Percentiles rank a stretch among this genome's conserved stretches.
phyloP scores from a whole-genome alignment of 176 grass and related monocot species.

The Oryza meyeriana region DNA sequence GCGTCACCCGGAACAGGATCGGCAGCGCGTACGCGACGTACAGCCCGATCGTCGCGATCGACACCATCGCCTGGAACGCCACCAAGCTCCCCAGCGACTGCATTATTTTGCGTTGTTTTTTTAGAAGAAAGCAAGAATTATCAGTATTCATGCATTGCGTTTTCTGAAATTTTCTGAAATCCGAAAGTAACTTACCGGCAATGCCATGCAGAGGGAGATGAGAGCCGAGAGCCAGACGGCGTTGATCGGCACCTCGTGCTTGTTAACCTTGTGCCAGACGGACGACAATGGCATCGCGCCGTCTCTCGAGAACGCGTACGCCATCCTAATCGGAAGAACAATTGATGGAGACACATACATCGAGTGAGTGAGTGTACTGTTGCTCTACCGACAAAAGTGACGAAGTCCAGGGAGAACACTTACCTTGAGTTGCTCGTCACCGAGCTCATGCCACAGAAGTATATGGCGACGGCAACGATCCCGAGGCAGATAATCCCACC shows the following conservation, averaged over 20 bases:
- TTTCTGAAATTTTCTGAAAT: not conserved
- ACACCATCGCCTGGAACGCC: conserved; percentile 99
- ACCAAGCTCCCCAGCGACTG: conserved; percentile 89
- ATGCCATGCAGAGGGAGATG: conserved; percentile 74
- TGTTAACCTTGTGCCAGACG: conserved; percentile 91
- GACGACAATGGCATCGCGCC: conserved; percentile 91
- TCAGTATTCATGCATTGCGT: too few relatives aligned
- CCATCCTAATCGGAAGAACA: conserved; percentile 51
- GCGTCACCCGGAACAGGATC: conserved; percentile 81
- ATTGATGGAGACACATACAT: not conserved
- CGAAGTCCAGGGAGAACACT: not conserved
- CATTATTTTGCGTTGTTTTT: too few relatives aligned
- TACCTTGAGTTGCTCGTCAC: conserved; percentile 90
- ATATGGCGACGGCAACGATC: conserved; percentile 64
- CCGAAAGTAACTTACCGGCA: conserved; percentile 48
- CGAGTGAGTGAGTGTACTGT: not conserved
- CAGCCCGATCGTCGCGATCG: conserved; percentile 85
- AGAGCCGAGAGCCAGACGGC: conserved; percentile 85
- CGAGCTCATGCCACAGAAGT: conserved; percentile 81
- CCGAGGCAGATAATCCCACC: conserved; percentile 86
- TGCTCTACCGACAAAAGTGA: not conserved
- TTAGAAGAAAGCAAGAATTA: too few relatives aligned
- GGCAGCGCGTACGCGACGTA: conserved; percentile 89
- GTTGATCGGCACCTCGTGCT: conserved; percentile 76
- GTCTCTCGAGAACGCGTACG: conserved; percentile 90